These are phyloP conservation scores for Wickerhamiella kazuoi DNA, from an alignment of 805 yeast genomes.

Conservation along the genomic window DNA sequence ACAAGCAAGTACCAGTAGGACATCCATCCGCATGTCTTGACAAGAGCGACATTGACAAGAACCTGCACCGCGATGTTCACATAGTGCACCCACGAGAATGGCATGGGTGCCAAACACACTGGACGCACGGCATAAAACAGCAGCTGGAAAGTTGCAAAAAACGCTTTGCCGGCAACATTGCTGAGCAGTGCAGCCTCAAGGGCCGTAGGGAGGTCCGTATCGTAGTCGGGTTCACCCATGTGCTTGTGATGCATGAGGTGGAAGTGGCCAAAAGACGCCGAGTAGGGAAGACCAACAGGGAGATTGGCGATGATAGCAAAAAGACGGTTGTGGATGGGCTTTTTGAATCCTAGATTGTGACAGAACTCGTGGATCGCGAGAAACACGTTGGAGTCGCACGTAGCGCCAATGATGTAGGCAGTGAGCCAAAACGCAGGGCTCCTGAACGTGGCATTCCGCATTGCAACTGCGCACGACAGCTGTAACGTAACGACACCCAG, in stretches of 20 bases:
- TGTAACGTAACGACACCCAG: conserved; percentile 51
- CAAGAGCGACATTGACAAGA: conserved; percentile 37
- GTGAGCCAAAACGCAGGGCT: conserved; percentile 36
- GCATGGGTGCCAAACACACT: conserved; percentile 61
- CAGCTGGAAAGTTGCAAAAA: conserved; percentile 78
- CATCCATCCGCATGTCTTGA: conserved; percentile 44
- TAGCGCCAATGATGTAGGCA: conserved; percentile 74
- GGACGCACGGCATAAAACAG: conserved; percentile 83
- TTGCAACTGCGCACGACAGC: conserved; percentile 39
- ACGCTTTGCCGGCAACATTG: conserved; percentile 69
- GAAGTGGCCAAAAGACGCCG: conserved; percentile 78
- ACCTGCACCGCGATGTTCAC: conserved; percentile 47
- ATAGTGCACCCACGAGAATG: conserved; percentile 58
- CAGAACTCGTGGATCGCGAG: conserved; percentile 77
- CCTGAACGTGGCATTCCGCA: conserved; percentile 38
- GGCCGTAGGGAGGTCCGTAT: conserved; percentile 74
- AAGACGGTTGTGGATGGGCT: conserved; percentile 58
- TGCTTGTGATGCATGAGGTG: conserved; percentile 86
- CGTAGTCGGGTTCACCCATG: conserved; percentile 65
- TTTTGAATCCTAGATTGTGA: conserved; percentile 69
- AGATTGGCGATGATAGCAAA: conserved; percentile 62
- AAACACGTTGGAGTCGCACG: conserved; percentile 67
- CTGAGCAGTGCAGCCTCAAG: conserved; percentile 60
- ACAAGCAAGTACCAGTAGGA: conserved; percentile 48
- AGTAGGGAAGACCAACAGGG: conserved; percentile 81